Evolutionary conservation across 345 rosid genomes (phyloP).

Genomic region (Jatropha curcas): DNA sequence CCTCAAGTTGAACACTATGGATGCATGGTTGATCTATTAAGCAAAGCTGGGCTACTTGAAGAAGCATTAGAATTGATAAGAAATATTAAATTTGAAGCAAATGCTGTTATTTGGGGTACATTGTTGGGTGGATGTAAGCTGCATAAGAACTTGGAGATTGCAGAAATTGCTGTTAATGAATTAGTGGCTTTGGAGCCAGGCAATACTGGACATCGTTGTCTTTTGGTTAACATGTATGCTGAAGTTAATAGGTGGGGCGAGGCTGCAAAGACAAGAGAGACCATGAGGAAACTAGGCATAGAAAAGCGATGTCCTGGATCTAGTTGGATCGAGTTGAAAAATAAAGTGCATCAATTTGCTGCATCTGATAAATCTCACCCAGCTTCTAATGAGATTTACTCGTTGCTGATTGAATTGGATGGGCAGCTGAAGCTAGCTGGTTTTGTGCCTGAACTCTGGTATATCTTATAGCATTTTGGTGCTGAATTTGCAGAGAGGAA

Average conservation of each 20-base stretch:
- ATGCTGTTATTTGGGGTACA: constrained; percentile 78
- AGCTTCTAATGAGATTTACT: constrained; percentile 47
- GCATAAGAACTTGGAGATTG: constrained; percentile 63
- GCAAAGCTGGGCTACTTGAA: constrained; percentile 69
- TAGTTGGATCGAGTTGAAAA: constrained; percentile 65
- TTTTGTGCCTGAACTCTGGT: not conserved
- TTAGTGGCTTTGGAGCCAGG: constrained; percentile 64
- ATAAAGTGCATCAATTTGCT: constrained; percentile 51
- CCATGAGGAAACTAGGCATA: constrained; percentile 55
- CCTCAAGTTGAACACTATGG: constrained; percentile 65
- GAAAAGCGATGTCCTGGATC: constrained; percentile 63
- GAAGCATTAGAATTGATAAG: constrained; percentile 60
- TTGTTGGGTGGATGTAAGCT: constrained; percentile 67
- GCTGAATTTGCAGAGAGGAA: too few species aligned
- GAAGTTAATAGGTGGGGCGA: constrained; percentile 67
- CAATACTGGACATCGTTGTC: constrained; percentile 56
- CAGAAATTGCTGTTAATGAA: constrained; percentile 47
- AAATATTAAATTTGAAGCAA: constrained; percentile 53
- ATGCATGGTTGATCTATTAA: constrained; percentile 70
- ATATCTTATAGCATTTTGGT: not conserved
- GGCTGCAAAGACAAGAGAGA: constrained; percentile 53
- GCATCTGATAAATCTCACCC: constrained; percentile 62
- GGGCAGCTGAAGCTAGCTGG: constrained; percentile 44
- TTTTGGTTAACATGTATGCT: constrained; percentile 63
- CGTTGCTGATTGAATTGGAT: constrained; percentile 50